These are phyloP conservation scores for Pyrenophora tritici-repentis DNA, from an alignment of 2,329 filamentous ascomycete genomes.

Conservation along the genomic window DNA sequence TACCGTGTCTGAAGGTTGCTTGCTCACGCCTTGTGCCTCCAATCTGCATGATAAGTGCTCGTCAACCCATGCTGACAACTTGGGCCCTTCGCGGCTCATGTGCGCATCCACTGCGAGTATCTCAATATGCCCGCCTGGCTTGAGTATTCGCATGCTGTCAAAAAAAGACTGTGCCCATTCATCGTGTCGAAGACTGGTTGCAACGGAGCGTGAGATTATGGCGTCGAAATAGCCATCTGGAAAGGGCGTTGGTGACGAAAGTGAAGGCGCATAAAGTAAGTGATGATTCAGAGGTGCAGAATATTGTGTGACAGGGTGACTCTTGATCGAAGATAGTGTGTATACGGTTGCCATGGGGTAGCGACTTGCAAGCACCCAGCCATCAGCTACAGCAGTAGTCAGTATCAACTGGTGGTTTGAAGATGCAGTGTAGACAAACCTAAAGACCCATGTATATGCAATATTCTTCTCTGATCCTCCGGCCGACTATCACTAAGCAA, in stretches of 20 bases:
- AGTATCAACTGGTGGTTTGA: constrained; percentile 1
- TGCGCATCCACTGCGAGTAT: constrained; percentile 34
- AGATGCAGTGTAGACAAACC: constrained; percentile 11
- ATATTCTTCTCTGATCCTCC: constrained; percentile 27
- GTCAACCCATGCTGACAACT: constrained; percentile 31
- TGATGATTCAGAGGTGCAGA: constrained; percentile 37
- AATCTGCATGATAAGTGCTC: constrained; percentile 27
- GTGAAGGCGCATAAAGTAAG: constrained; percentile 31
- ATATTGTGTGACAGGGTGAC: constrained; percentile 24
- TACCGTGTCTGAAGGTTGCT: constrained; percentile 31
- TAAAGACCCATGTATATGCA: constrained; percentile 34
- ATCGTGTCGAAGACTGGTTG: constrained; percentile 31
- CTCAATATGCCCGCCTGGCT: constrained; percentile 34
- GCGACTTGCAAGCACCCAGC: constrained; percentile 34
- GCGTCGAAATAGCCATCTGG: constrained; percentile 34
- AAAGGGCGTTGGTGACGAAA: constrained; percentile 29
- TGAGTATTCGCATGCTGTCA: constrained; percentile 36
- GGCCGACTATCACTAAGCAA: constrained; percentile 27
- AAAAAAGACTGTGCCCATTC: constrained; percentile 37
- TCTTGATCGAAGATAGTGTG: constrained; percentile 30
- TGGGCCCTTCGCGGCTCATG: constrained; percentile 30
- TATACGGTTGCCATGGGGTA: constrained; percentile 33
- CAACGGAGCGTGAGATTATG: constrained; percentile 31
- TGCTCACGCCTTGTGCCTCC: constrained; percentile 29
- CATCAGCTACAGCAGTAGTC: constrained; percentile 22